phyloP scores from a whole-genome alignment of 2,329 filamentous ascomycete species.

The Thyridium curvatum region DNA sequence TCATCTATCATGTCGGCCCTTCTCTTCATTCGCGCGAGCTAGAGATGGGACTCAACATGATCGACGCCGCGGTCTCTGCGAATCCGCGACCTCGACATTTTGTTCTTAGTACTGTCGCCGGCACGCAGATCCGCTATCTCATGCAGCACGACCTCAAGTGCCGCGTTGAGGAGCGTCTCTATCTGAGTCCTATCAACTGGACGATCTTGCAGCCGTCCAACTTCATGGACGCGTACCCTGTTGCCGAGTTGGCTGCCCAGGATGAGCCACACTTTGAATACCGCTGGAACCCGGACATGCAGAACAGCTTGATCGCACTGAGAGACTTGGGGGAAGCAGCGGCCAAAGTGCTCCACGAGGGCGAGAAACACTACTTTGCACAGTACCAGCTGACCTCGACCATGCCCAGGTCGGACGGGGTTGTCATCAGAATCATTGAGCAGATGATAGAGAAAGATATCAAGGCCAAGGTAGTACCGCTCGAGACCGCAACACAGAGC shows the following conservation, averaged over 20 bases:
- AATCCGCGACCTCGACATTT: slow-evolving; percentile 18
- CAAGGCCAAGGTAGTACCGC: too few relatives aligned
- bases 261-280: slow-evolving; percentile 1
- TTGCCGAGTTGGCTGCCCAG: slow-evolving; percentile 1
- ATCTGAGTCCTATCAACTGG: slow-evolving; percentile 22
- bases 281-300: slow-evolving; percentile 6
- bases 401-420: too few relatives aligned
- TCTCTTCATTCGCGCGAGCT: slow-evolving; percentile 24
- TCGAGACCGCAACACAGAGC: too few relatives aligned
- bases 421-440: too few relatives aligned
- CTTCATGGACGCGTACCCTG: slow-evolving; percentile 21
- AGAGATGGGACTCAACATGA: slow-evolving; percentile 24
- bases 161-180: slow-evolving; percentile 24
- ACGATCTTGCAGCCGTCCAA: slow-evolving; percentile 27
- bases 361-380: slow-evolving; percentile 11
- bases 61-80: slow-evolving; percentile 23
- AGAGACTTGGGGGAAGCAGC: slow-evolving; percentile 11
- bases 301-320: slow-evolving; percentile 7
- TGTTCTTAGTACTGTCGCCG: slow-evolving; percentile 23
- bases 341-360: slow-evolving; percentile 8
- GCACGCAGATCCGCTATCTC: slow-evolving; percentile 23
- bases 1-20: slow-evolving; percentile 24
- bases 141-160: slow-evolving; percentile 27
- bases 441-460: too few relatives aligned
- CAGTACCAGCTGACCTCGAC: slow-evolving; percentile 12